Base-by-base conservation (phyloP, 768 basidiomycete species). In the Collybiopsis luxurians region DNA sequence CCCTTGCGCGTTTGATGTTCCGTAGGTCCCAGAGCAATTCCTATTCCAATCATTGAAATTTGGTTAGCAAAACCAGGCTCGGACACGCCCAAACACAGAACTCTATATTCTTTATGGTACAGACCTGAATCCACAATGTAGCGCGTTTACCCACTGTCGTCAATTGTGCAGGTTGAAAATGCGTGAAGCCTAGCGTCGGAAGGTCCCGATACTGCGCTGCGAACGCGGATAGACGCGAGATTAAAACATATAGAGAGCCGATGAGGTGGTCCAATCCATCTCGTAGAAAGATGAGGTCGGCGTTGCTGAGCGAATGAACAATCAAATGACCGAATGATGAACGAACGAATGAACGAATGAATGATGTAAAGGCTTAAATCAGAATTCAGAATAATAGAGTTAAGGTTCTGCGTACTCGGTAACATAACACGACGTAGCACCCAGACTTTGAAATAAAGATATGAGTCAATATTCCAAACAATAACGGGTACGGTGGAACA, bases 341-440 rank as follows among this genome's bases (percentile, higher is more conserved):
- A n/a, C n/a, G n/a, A n/a, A n/a, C n/a, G n/a, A n/a, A n/a, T n/a
- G n/a, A n/a, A n/a, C n/a, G n/a, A n/a, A n/a, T n/a, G n/a, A n/a
- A n/a, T n/a, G n/a, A n/a, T n/a, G n/a, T 19, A 60, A 54, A 27
- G 38, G 21, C 56, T 39, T 52, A 15, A 48, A 51, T 36, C 53
- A 28, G 46, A 53, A 52, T 48, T 13, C 24, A 49, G 12, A 34
- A 21, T 45, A 30, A 27, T 53, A 3, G 13, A 19, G 17, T 30
- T 28, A 50, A 36, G 17, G 40, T 44, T 49, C 23, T 27, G 78
- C 86, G 62, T 60, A 96, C 95, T 99, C 97, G 27, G 97, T 98
- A 54, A 98, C 97, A 75, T 95, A 99, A 75, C 97, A 99, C 1
- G 96, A 98, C 9, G 97, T 99, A 27, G 96, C 96, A 43, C 96